Evolutionary conservation across 495 filamentous ascomycete genomes (phyloP).

Genomic region (Daldinia childiae): DNA sequence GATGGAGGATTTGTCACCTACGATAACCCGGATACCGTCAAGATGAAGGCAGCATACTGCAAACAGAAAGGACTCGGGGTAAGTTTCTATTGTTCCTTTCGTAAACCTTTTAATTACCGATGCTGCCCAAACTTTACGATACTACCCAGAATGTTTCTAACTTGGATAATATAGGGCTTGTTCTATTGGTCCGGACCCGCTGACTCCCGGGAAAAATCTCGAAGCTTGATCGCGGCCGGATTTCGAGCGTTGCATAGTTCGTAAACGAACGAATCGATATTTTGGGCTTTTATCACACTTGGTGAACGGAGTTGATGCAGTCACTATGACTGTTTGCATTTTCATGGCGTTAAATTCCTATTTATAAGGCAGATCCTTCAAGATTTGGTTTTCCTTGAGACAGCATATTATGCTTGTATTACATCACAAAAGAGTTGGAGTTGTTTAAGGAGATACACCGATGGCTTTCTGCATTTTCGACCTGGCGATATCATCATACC

Average conservation of each 20-base stretch:
- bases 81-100: conserved; percentile 35
- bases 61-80: conserved; percentile 77
- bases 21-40: conserved; percentile 85
- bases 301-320: conserved; percentile 24
- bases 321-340: conserved; percentile 16
- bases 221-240: conserved; percentile 79
- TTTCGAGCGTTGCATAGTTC: conserved; percentile 74
- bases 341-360: conserved; percentile 27
- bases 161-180: conserved; percentile 62
- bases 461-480: conserved; percentile 11
- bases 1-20: conserved; percentile 91
- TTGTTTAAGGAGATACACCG: not conserved
- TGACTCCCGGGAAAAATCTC: conserved; percentile 69
- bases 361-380: conserved; percentile 11
- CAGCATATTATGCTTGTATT: conserved; percentile 8
- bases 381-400: conserved; percentile 1
- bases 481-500: conserved; percentile 7
- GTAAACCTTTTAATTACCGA: conserved; percentile 6
- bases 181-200: conserved; percentile 94
- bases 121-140: not conserved
- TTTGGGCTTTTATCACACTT: not conserved
- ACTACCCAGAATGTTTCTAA: conserved; percentile 12
- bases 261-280: conserved; percentile 38
- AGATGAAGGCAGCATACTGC: conserved; percentile 83
- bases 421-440: conserved; percentile 20